Base-by-base conservation (phyloP, 148 eudicot genomes). In the Spergularia bocconei region DNA sequence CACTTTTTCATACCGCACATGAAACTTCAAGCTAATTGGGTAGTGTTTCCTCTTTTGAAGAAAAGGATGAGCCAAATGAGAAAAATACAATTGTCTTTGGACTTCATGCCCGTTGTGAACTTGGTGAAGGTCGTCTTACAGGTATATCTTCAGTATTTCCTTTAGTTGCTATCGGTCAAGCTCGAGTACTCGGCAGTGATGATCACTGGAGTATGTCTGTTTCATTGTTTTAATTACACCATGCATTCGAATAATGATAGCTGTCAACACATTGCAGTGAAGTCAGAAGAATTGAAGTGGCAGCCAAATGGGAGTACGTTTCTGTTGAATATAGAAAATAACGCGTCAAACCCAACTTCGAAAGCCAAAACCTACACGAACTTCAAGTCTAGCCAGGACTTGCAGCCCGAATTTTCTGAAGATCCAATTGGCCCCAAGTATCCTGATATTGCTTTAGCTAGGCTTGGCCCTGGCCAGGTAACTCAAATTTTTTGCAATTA, bases 391-490 rank as follows among this genome's bases (percentile, higher is more conserved):
- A 87, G 92, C 81, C 98, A 94, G 77, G 92, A 83, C 47, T 67
- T 78, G 19, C 74, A 86, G 69, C 93, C 92, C 6, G 96, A 89
- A 75, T 89, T 94, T 69, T 80, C 85, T 6, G 74, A 81, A 21
- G 83, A 83, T 76, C 90, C 97, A 56, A 92, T 94, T 75, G 67
- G 82, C 20, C 87, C 89, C 65, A 84, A 75, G 36, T 75, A 83
- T 76, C 81, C 78, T 23, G 93, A 88, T 80, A 94, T 94, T 65
- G 79, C 78, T 65, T 12, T 94, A 61, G 88, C 88, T 75, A 86
- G 85, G 83, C 90, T 94, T 79, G 97, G 97, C 67, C 86, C 91
- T 52, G 92, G 92, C 77, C 97, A 94, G 91, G 97, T 94, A 85
- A 70, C 29, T n/a, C 39, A 17, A 55, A 38, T 7, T 5, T 39